These are phyloP conservation scores for Rhypophila decipiens DNA, from an alignment of 495 filamentous ascomycete species.

Conservation along the genomic window DNA sequence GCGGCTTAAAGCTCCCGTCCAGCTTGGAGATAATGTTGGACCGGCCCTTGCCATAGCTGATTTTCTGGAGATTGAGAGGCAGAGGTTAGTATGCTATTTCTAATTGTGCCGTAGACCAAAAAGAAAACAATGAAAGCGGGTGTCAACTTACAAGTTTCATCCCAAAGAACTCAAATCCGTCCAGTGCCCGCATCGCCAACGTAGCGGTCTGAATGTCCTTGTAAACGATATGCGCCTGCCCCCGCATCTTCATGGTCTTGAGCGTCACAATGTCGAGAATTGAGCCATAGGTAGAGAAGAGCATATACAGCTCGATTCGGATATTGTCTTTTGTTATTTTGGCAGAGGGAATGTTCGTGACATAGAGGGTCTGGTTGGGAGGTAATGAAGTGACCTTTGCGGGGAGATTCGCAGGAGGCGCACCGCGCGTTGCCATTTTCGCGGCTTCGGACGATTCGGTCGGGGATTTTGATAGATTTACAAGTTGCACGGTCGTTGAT, in stretches of 20 bases:
- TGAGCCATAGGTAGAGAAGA: slow-evolving; percentile 89
- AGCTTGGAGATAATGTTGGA: slow-evolving; percentile 82
- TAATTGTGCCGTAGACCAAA: no score
- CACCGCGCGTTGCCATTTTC: slow-evolving; percentile 28
- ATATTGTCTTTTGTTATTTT: slow-evolving; percentile 84
- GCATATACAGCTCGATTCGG: slow-evolving; percentile 75
- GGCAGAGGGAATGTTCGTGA: slow-evolving; percentile 71
- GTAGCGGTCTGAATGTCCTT: slow-evolving; percentile 80
- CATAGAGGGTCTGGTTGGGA: slow-evolving; percentile 61
- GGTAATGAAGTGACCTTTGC: slow-evolving; percentile 37
- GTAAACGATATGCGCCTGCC: slow-evolving; percentile 90
- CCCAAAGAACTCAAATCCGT: slow-evolving; percentile 84
- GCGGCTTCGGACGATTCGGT: not conserved
- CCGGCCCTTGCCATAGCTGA: slow-evolving; percentile 80
- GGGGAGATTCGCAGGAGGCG: slow-evolving; percentile 27
- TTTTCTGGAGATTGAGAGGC: slow-evolving; percentile 61
- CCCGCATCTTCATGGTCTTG: slow-evolving; percentile 84
- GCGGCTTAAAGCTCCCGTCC: slow-evolving; percentile 77
- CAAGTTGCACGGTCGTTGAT: no score
- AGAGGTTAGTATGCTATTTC: slow-evolving; percentile 23
- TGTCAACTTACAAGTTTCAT: slow-evolving; percentile 65
- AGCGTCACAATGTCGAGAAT: slow-evolving; percentile 91
- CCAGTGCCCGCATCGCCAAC: slow-evolving; percentile 79
- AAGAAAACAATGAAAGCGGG: not conserved
- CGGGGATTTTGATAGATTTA: not conserved